These are phyloP conservation scores for Nicotiana obtusifolia DNA, from an alignment of 257 asterid genomes.

Conservation along the genomic window DNA sequence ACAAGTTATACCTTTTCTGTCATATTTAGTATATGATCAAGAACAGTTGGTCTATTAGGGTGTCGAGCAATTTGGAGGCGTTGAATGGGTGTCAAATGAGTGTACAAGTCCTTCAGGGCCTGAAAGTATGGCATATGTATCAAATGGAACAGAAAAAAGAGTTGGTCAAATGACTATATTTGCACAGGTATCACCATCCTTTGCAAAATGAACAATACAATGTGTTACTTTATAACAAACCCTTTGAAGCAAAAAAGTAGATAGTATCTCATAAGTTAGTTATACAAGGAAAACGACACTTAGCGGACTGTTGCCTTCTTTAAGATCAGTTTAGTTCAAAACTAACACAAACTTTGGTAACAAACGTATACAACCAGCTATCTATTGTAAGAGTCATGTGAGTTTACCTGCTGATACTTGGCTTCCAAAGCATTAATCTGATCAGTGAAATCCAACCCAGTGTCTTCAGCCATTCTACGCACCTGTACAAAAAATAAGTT, in stretches of 20 bases:
- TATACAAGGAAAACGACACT: background rate
- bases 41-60: slow-evolving; percentile 86
- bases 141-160: background rate
- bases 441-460: slow-evolving; percentile 82
- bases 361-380: background rate
- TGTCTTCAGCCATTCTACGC: slow-evolving; percentile 80
- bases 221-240: background rate
- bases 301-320: background rate
- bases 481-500: slow-evolving; percentile 38
- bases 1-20: slow-evolving; percentile 57
- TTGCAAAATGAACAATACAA: background rate
- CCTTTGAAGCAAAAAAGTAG: background rate
- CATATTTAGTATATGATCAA: slow-evolving; percentile 75
- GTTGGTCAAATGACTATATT: slow-evolving; percentile 6
- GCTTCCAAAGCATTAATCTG: slow-evolving; percentile 70
- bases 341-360: background rate
- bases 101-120: slow-evolving; percentile 76
- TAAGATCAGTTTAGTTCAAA: background rate
- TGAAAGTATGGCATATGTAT: slow-evolving; percentile 25
- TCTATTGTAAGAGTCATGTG: background rate
- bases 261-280: background rate
- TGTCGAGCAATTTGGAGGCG: slow-evolving; percentile 79
- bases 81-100: slow-evolving; percentile 70
- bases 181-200: background rate
- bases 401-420: slow-evolving; percentile 70